These are phyloP conservation scores for Plenodomus lindquistii DNA, from an alignment of 2,329 filamentous ascomycete species.

Conservation along the genomic window DNA sequence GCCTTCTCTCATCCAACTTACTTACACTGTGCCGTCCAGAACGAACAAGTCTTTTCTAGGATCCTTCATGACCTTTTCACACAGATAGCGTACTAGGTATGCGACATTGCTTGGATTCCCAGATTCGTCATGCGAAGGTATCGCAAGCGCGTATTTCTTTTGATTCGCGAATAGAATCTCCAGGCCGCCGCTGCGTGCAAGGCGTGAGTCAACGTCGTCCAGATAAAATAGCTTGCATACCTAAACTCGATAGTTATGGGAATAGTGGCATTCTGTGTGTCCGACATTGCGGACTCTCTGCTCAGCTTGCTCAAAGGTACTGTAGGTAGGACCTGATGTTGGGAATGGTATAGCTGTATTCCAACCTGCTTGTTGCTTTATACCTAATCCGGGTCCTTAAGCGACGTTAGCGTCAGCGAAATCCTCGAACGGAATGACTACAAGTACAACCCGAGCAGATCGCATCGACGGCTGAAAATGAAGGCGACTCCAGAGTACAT, in stretches of 20 bases:
- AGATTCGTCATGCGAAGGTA: conserved; percentile 66
- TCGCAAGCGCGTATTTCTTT: conserved; percentile 68
- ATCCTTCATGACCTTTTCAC: conserved; percentile 82
- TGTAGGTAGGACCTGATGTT: neutral
- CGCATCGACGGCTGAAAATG: conserved; percentile 25
- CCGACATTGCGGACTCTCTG: conserved; percentile 12
- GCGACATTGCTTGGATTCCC: conserved; percentile 69
- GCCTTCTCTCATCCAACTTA: neutral
- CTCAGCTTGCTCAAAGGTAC: neutral
- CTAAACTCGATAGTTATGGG: conserved; percentile 75
- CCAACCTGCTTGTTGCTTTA: conserved; percentile 10
- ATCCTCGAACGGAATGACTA: conserved; percentile 29
- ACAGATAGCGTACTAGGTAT: conserved; percentile 78
- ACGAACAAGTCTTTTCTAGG: conserved; percentile 85
- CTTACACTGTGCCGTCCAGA: conserved; percentile 84
- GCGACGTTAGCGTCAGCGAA: conserved; percentile 39
- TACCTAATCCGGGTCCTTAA: conserved; percentile 16
- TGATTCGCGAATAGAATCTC: conserved; percentile 92
- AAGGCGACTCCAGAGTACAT: conserved; percentile 55
- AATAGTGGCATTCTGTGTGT: conserved; percentile 46
- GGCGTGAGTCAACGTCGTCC: neutral
- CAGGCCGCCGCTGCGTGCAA: conserved; percentile 70
- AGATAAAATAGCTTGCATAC: conserved; percentile 49
- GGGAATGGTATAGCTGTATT: no score
- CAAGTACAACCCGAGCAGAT: neutral